Percentiles rank a stretch among this genome's conserved stretches.
These are phyloP conservation scores for Microcos paniculata DNA, from an alignment of 345 rosid genomes.

Conservation along the genomic window DNA sequence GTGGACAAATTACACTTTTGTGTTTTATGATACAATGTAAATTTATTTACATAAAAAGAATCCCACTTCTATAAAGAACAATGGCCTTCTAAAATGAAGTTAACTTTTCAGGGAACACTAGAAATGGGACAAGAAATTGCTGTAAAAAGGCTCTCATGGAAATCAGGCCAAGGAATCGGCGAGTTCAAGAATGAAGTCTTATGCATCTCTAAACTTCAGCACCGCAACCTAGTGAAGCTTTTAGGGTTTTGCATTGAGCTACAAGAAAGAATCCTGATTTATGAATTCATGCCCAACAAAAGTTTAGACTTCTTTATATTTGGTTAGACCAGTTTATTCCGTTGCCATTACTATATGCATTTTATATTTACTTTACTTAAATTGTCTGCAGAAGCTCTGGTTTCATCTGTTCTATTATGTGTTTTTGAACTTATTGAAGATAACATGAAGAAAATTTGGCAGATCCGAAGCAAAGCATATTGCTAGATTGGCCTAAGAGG, in stretches of 20 bases:
- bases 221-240: constrained; percentile 45
- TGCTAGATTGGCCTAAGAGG: constrained; percentile 29
- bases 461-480: constrained; percentile 5
- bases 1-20: too few species aligned
- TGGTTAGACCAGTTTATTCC: constrained; percentile 16
- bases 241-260: constrained; percentile 34
- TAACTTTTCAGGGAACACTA: constrained; percentile 31
- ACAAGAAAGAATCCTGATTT: constrained; percentile 34
- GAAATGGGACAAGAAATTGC: constrained; percentile 37
- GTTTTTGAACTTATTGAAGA: background rate
- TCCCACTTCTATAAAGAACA: too few species aligned
- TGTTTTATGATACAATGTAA: too few species aligned
- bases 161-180: constrained; percentile 32
- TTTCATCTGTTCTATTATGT: background rate
- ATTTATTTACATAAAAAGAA: too few species aligned
- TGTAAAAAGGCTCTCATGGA: constrained; percentile 36
- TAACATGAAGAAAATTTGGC: background rate
- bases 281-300: constrained; percentile 36
- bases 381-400: background rate
- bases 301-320: constrained; percentile 36
- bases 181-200: constrained; percentile 45
- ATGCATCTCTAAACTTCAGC: constrained; percentile 39
- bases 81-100: background rate
- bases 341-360: background rate
- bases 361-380: background rate